These are phyloP conservation scores for Phylloporus sp. DNA, from an alignment of 1,284 basidiomycete species.

Conservation along the genomic window DNA sequence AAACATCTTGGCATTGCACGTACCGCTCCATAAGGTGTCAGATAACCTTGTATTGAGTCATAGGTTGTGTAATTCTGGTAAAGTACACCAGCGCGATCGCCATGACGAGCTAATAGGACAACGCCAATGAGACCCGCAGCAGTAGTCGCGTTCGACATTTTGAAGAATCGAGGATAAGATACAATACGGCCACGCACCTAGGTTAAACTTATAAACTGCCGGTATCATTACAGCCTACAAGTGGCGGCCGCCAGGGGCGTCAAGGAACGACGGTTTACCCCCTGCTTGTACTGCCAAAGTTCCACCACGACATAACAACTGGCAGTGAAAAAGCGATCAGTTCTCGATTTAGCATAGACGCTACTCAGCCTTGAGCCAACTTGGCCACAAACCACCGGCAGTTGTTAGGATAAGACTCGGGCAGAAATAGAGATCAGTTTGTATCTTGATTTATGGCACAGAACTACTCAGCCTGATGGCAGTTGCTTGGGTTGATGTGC, in stretches of 20 bases:
- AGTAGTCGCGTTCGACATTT: slow-evolving; percentile 37
- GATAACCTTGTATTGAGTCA: slow-evolving; percentile 48
- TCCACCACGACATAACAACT: slow-evolving; percentile 3
- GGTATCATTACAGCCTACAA: background rate
- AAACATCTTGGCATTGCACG: slow-evolving; percentile 8
- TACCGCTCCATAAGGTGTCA: slow-evolving; percentile 56
- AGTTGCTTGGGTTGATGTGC: too few relatives aligned
- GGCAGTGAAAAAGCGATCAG: slow-evolving; percentile 4
- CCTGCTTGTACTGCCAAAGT: background rate
- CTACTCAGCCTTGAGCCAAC: too few relatives aligned
- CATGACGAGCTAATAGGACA: slow-evolving; percentile 53
- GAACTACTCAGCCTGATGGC: too few relatives aligned
- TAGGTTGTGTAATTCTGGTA: slow-evolving; percentile 48
- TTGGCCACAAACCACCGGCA: too few relatives aligned
- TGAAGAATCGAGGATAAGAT: background rate
- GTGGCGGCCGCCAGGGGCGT: too few relatives aligned
- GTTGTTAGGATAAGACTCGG: too few relatives aligned
- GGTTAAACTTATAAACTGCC: slow-evolving; percentile 23
- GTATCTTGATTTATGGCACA: too few relatives aligned
- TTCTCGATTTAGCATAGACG: too few relatives aligned
- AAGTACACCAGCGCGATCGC: slow-evolving; percentile 48
- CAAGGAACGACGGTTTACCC: background rate
- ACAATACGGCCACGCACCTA: background rate
- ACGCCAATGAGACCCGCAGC: slow-evolving; percentile 40
- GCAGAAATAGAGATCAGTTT: too few relatives aligned